Percentiles rank a stretch among this genome's conserved stretches.
These are phyloP conservation scores for Gloeophyllum trabeum DNA, from an alignment of 768 basidiomycete species.

Conservation along the genomic window DNA sequence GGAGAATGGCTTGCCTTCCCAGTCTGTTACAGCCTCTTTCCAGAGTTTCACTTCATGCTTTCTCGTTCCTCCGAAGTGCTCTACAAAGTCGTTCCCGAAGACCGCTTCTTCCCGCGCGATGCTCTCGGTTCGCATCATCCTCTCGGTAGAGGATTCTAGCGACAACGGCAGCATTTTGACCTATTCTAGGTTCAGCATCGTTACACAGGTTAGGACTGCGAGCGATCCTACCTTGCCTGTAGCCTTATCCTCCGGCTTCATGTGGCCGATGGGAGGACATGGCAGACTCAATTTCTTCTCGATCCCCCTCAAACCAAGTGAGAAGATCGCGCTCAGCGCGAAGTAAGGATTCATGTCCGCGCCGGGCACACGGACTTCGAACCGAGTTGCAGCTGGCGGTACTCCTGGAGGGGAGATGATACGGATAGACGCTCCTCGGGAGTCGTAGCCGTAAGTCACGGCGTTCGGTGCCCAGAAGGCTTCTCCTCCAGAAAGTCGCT, in stretches of 20 bases:
- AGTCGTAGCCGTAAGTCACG: constrained; percentile 93
- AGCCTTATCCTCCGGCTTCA: constrained; percentile 42
- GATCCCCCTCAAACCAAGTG: constrained; percentile 81
- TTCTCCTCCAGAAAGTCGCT: constrained; percentile 88
- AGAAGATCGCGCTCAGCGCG: constrained; percentile 79
- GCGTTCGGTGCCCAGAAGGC: constrained; percentile 93
- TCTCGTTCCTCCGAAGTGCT: constrained; percentile 93
- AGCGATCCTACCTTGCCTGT: constrained; percentile 35
- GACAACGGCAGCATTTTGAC: constrained; percentile 70
- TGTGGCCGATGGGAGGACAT: constrained; percentile 56
- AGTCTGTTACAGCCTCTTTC: constrained; percentile 86
- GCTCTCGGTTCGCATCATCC: constrained; percentile 71
- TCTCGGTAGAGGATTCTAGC: constrained; percentile 66
- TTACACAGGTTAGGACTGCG: neutral
- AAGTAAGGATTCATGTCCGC: constrained; percentile 97
- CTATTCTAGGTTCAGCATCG: constrained; percentile 21
- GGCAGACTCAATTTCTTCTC: constrained; percentile 59
- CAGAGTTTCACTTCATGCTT: constrained; percentile 81
- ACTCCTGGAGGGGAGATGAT: constrained; percentile 88
- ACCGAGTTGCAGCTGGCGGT: constrained; percentile 69
- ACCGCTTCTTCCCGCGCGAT: constrained; percentile 66
- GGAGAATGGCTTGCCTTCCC: constrained; percentile 63
- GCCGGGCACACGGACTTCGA: constrained; percentile 92
- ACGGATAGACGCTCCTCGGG: constrained; percentile 83
- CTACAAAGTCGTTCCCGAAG: constrained; percentile 84